phyloP scores from a whole-genome alignment of 495 filamentous ascomycete genomes.

The Daldinia vernicosa region DNA sequence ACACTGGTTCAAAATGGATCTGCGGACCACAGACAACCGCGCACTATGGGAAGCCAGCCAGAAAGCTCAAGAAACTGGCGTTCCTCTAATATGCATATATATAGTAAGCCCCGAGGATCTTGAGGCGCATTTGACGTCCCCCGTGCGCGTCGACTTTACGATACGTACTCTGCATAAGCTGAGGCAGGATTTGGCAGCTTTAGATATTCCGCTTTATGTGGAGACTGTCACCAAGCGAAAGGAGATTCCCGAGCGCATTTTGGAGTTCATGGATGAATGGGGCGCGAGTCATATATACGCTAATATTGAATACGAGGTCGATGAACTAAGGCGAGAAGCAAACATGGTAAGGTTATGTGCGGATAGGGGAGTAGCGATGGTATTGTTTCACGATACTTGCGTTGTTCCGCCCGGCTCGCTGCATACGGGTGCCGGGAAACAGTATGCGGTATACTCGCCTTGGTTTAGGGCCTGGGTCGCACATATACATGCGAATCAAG shows the following conservation, averaged over 20 bases:
- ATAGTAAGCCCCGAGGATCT: constrained; percentile 87
- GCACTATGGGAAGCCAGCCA: constrained; percentile 72
- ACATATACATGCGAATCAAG: constrained; percentile 72
- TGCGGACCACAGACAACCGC: constrained; percentile 79
- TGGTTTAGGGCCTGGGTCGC: constrained; percentile 83
- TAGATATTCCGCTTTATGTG: constrained; percentile 83
- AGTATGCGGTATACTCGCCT: constrained; percentile 85
- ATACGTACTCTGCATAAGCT: constrained; percentile 72
- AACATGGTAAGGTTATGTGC: constrained; percentile 67
- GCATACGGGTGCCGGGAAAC: constrained; percentile 69
- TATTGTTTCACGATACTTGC: constrained; percentile 79
- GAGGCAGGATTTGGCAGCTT: constrained; percentile 68
- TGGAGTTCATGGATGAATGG: constrained; percentile 76
- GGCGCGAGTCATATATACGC: constrained; percentile 75
- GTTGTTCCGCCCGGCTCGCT: constrained; percentile 79
- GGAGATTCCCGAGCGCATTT: constrained; percentile 68
- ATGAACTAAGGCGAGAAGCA: constrained; percentile 78
- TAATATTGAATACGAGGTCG: constrained; percentile 82
- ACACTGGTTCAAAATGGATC: constrained; percentile 91
- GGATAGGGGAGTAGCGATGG: constrained; percentile 68
- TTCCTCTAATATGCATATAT: constrained; percentile 79
- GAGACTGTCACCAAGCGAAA: constrained; percentile 74
- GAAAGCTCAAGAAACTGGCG: constrained; percentile 67
- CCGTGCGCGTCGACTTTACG: constrained; percentile 81
- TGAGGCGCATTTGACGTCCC: constrained; percentile 78